phyloP scores from a whole-genome alignment of 305 asterid genomes.

The Fraxinus baroniana region DNA sequence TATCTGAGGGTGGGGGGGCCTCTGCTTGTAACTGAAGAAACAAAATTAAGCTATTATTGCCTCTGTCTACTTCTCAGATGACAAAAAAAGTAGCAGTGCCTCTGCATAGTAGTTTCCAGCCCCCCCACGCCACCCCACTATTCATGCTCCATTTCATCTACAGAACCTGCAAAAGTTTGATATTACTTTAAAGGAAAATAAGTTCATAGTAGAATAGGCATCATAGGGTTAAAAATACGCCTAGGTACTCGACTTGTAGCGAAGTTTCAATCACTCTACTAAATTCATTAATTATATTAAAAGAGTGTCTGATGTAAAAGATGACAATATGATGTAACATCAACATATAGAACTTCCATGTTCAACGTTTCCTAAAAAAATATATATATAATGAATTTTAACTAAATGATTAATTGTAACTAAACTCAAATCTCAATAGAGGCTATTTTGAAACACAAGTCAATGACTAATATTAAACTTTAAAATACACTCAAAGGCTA shows the following conservation, averaged over 20 bases:
- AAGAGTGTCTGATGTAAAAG: too few relatives aligned
- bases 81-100: conserved; percentile 65
- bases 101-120: conserved; percentile 41
- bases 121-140: conserved; percentile 27
- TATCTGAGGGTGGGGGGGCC: conserved; percentile 28
- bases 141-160: conserved; percentile 10
- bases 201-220: too few relatives aligned
- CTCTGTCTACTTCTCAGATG: conserved; percentile 47
- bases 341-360: neutral
- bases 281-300: too few relatives aligned
- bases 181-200: neutral
- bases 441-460: neutral
- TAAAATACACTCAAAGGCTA: neutral
- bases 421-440: too few relatives aligned
- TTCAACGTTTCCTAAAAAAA: neutral
- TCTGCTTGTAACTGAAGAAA: conserved; percentile 64
- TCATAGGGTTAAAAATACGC: neutral
- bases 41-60: conserved; percentile 60
- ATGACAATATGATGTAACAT: neutral
- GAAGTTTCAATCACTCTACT: neutral
- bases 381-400: too few relatives aligned
- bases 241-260: neutral
- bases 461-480: neutral
- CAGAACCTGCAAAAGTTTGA: neutral
- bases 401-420: too few relatives aligned